Percentiles rank a stretch among this genome's conserved stretches.
Conservation (phyloP, 2,329 filamentous ascomycete species). For the Paecilomyces sp. region DNA sequence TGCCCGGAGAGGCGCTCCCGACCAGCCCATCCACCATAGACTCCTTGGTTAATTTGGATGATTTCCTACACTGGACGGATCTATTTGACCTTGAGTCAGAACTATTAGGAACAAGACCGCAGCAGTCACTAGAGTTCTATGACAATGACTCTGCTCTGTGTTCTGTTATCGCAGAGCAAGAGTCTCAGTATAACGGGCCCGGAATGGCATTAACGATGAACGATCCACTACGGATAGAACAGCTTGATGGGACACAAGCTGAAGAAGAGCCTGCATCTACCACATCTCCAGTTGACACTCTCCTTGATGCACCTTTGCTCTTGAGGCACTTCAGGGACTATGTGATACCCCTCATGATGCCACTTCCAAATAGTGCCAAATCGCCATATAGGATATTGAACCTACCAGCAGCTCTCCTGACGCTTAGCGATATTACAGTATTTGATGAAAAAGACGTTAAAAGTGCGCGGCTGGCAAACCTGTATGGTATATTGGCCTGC, state of each 20-base stretch:
- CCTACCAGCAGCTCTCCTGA: constrained; percentile 21
- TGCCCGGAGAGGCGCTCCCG: neutral
- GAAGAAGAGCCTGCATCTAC: neutral
- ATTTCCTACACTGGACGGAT: constrained; percentile 27
- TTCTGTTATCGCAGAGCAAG: neutral
- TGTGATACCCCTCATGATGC: constrained; percentile 23
- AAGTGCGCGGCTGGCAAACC: constrained; percentile 23
- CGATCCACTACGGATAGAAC: neutral
- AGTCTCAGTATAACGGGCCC: neutral
- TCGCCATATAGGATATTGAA: constrained; percentile 28
- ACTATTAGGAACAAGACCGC: constrained; percentile 8
- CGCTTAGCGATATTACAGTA: constrained; percentile 23
- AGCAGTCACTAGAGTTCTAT: constrained; percentile 3
- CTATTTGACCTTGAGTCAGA: constrained; percentile 22
- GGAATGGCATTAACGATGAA: neutral
- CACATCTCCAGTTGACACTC: constrained; percentile 5
- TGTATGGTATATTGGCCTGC: constrained; percentile 22
- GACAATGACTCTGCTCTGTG: neutral
- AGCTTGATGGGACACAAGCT: neutral
- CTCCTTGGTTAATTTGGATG: constrained; percentile 17
- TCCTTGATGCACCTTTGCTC: constrained; percentile 16
- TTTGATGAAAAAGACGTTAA: constrained; percentile 18
- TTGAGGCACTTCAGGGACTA: constrained; percentile 25
- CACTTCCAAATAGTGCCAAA: constrained; percentile 22
- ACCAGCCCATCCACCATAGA: constrained; percentile 11